Percentiles rank a stretch among this genome's conserved stretches.
These are phyloP conservation scores for Termitomyces sp. DNA, from an alignment of 768 basidiomycete species.

Conservation along the genomic window DNA sequence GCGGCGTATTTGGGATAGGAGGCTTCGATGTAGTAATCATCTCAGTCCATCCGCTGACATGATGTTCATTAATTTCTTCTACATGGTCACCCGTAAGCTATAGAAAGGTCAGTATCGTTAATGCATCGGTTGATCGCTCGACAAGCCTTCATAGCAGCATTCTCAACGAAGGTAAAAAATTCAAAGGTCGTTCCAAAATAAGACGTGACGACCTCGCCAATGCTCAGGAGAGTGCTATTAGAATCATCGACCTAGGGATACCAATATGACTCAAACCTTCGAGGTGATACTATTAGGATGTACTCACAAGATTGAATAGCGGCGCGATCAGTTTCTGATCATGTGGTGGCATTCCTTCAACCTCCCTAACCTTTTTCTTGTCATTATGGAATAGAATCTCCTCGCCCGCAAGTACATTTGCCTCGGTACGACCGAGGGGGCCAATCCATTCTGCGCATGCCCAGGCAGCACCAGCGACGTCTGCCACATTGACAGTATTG, in stretches of 20 bases:
- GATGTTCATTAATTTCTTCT: constrained; percentile 83
- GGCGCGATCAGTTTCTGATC: constrained; percentile 64
- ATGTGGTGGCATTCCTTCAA: constrained; percentile 57
- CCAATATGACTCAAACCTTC: not conserved
- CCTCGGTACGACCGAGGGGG: constrained; percentile 57
- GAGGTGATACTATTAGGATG: not conserved
- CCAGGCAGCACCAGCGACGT: constrained; percentile 77
- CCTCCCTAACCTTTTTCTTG: constrained; percentile 61
- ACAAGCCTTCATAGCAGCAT: constrained; percentile 61
- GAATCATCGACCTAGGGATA: constrained; percentile 68
- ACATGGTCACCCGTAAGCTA: constrained; percentile 70
- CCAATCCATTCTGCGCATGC: constrained; percentile 77
- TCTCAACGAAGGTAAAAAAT: constrained; percentile 72
- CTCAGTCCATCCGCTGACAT: constrained; percentile 79
- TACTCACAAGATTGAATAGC: constrained; percentile 74
- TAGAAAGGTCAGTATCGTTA: not conserved
- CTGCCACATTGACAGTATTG: constrained; percentile 75
- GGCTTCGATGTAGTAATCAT: constrained; percentile 74
- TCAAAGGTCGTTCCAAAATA: constrained; percentile 80
- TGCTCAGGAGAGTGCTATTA: constrained; percentile 62
- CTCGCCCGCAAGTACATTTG: constrained; percentile 64
- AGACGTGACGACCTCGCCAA: constrained; percentile 63
- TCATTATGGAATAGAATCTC: constrained; percentile 66
- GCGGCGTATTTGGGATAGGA: constrained; percentile 65
- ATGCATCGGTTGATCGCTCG: not conserved